Percentiles rank a stretch among this genome's conserved stretches.
phyloP scores from a whole-genome alignment of 73 alveolate species.

The Diophrys appendiculata region DNA sequence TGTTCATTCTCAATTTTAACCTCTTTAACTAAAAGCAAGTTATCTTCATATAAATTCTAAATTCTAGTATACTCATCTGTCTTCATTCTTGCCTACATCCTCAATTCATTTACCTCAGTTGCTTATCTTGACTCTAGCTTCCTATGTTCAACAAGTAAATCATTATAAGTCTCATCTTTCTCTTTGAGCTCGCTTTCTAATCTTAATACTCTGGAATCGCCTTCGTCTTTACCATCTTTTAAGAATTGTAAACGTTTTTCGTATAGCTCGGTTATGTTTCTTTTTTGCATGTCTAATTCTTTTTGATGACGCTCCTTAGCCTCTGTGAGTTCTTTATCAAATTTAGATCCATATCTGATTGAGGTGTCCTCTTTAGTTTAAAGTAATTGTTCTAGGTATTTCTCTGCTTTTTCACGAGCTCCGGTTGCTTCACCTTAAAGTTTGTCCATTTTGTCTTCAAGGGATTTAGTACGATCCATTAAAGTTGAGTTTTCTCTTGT shows the following conservation, averaged over 20 bases:
- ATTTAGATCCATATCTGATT: conserved; percentile 56
- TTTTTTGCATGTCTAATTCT: conserved; percentile 71
- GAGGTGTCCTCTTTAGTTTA: conserved; percentile 68
- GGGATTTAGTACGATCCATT: conserved; percentile 70
- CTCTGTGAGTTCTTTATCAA: conserved; percentile 73
- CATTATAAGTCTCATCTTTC: conserved; percentile 73
- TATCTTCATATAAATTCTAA: conserved; percentile 80
- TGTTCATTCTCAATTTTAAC: conserved; percentile 75
- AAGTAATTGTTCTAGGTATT: conserved; percentile 74
- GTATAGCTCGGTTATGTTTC: conserved; percentile 75
- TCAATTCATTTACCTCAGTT: conserved; percentile 73
- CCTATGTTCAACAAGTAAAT: conserved; percentile 72
- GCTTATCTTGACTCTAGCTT: conserved; percentile 66
- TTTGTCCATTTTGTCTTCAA: conserved; percentile 78
- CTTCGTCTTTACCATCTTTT: conserved; percentile 79
- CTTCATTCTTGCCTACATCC: conserved; percentile 59
- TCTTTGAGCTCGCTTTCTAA: conserved; percentile 73
- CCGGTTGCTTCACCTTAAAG: conserved; percentile 73
- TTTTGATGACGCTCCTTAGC: conserved; percentile 75
- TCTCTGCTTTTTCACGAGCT: conserved; percentile 74
- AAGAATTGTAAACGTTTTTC: conserved; percentile 70
- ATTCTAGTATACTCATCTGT: conserved; percentile 75
- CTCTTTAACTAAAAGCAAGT: conserved; percentile 73
- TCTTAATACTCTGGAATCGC: conserved; percentile 57
- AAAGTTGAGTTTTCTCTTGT: conserved; percentile 64